These are phyloP conservation scores for Epichloe festucae DNA, from an alignment of 2,329 filamentous ascomycete genomes.

Conservation along the genomic window DNA sequence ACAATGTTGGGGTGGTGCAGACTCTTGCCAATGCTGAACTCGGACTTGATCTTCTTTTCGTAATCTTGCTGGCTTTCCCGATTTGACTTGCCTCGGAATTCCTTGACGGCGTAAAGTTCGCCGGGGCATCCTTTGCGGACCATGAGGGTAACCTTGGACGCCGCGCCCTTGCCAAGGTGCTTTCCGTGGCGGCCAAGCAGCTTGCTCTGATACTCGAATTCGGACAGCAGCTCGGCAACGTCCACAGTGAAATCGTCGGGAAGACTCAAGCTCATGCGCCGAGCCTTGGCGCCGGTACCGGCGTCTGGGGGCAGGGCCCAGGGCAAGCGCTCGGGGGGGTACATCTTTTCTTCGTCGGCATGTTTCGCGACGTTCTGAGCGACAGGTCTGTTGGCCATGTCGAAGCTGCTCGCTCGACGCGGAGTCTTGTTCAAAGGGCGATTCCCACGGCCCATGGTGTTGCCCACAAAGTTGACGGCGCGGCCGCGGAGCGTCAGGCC, in stretches of 20 bases:
- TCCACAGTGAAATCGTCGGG: constrained; percentile 65
- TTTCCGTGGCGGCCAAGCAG: constrained; percentile 61
- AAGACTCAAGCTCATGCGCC: constrained; percentile 61
- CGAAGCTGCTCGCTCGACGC: constrained; percentile 37
- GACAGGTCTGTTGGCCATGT: constrained; percentile 22
- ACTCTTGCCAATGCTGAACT: constrained; percentile 78
- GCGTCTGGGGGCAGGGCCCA: constrained; percentile 52
- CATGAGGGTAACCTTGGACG: constrained; percentile 74
- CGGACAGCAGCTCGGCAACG: constrained; percentile 48
- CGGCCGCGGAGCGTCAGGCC: constrained; percentile 35
- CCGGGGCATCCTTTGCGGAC: constrained; percentile 49
- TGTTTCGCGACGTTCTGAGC: constrained; percentile 9
- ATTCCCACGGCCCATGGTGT: constrained; percentile 12
- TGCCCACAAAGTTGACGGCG: constrained; percentile 33
- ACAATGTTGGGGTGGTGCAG: constrained; percentile 81
- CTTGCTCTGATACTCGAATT: constrained; percentile 59
- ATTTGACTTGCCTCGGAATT: constrained; percentile 62
- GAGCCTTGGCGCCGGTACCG: constrained; percentile 64
- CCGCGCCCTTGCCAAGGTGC: constrained; percentile 68
- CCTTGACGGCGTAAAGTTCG: constrained; percentile 74
- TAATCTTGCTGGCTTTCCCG: constrained; percentile 63
- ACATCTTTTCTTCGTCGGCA: constrained; percentile 16
- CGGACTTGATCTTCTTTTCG: constrained; percentile 79
- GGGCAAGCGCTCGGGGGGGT: constrained; percentile 31
- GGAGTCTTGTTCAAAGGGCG: constrained; percentile 11